These are phyloP conservation scores for Salix caprea DNA, from an alignment of 345 rosid species.

Conservation along the genomic window DNA sequence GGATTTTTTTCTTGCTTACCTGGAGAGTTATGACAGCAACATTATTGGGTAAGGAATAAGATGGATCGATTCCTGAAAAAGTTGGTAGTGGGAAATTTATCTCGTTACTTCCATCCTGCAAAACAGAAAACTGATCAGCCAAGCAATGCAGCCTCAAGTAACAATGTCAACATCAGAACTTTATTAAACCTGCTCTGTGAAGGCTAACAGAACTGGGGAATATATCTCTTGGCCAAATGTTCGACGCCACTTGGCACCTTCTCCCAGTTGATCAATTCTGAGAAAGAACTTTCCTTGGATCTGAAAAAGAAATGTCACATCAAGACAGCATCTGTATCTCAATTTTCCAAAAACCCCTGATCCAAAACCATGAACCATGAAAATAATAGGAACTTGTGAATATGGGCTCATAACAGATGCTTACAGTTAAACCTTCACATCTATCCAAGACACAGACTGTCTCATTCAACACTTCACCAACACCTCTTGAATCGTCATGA, in stretches of 20 bases:
- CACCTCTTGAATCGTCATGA: constrained; percentile 86
- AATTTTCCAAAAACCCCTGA: not conserved
- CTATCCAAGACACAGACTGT: constrained; percentile 61
- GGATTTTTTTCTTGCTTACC: constrained; percentile 33
- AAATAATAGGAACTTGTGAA: not conserved
- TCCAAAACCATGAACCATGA: not conserved
- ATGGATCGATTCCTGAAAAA: constrained; percentile 66
- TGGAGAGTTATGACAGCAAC: constrained; percentile 81
- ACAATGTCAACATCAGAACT: not conserved
- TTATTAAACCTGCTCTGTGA: constrained; percentile 65
- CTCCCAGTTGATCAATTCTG: constrained; percentile 70
- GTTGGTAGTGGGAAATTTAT: constrained; percentile 44
- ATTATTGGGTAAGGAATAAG: constrained; percentile 69
- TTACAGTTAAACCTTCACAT: constrained; percentile 91
- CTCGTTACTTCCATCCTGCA: constrained; percentile 67
- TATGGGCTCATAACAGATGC: constrained; percentile 21
- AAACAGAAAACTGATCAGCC: constrained; percentile 15
- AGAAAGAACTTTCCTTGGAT: constrained; percentile 69
- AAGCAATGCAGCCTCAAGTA: constrained; percentile 6
- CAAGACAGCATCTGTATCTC: not conserved
- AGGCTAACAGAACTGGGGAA: constrained; percentile 83
- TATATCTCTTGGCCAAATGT: constrained; percentile 79
- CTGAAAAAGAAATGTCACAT: constrained; percentile 33
- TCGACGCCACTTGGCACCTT: constrained; percentile 94
- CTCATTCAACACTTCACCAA: constrained; percentile 85